phyloP scores from a whole-genome alignment of 768 basidiomycete species.

The Peribolospora kevripleyi region DNA sequence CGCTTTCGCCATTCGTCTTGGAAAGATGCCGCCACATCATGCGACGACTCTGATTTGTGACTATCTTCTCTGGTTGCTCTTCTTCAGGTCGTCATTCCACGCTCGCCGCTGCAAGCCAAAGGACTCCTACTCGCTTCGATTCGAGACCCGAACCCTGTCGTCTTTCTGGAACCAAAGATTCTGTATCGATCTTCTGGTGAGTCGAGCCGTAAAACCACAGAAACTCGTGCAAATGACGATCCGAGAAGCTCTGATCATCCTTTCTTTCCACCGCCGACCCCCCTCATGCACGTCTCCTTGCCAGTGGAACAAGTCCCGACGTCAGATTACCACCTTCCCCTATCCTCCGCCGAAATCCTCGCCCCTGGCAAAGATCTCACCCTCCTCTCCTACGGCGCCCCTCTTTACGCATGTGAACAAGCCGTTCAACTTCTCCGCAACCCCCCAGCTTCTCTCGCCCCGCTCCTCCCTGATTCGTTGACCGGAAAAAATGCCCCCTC shows the following conservation, averaged over 20 bases:
- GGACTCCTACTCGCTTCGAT: slow-evolving; percentile 49
- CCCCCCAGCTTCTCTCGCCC: slow-evolving; percentile 38
- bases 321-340: slow-evolving; percentile 63
- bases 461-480: slow-evolving; percentile 14
- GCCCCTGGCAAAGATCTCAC: slow-evolving; percentile 60
- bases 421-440: slow-evolving; percentile 47
- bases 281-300: neutral
- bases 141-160: slow-evolving; percentile 74
- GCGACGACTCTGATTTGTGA: neutral
- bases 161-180: slow-evolving; percentile 90
- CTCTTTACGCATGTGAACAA: slow-evolving; percentile 65
- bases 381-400: slow-evolving; percentile 76
- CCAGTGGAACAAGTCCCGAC: slow-evolving; percentile 75
- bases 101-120: slow-evolving; percentile 88
- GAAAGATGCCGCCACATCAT: too few species aligned
- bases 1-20: too few species aligned
- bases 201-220: neutral
- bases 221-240: neutral
- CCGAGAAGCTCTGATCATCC: neutral
- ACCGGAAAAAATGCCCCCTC: slow-evolving; percentile 18
- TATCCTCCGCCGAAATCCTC: slow-evolving; percentile 51
- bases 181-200: slow-evolving; percentile 68
- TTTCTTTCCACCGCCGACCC: neutral
- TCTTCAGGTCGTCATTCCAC: slow-evolving; percentile 52
- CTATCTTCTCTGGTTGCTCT: neutral